These are phyloP conservation scores for Wickerhamomyces xylosicus DNA, from an alignment of 805 yeast genomes.

Conservation along the genomic window DNA sequence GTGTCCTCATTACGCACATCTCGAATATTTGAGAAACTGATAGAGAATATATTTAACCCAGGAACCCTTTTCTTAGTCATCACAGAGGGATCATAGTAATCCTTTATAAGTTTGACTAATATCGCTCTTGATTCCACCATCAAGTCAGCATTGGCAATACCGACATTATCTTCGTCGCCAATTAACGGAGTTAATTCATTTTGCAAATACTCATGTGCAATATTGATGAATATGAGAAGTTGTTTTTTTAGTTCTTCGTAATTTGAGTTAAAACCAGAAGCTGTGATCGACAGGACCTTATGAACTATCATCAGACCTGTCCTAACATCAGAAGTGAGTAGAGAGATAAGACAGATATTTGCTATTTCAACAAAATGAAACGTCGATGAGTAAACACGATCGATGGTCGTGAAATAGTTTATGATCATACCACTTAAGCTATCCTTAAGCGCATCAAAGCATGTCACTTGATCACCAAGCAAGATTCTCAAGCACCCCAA, in stretches of 20 bases:
- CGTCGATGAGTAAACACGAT: conserved; percentile 21
- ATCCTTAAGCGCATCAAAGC: not conserved
- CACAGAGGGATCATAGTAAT: too few relatives aligned
- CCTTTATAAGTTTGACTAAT: too few relatives aligned
- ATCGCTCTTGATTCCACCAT: too few relatives aligned
- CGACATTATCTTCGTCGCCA: too few relatives aligned
- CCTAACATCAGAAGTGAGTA: conserved; percentile 29
- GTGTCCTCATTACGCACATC: too few relatives aligned
- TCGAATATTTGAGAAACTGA: too few relatives aligned
- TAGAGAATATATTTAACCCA: too few relatives aligned
- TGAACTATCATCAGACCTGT: conserved; percentile 28
- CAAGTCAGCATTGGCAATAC: too few relatives aligned
- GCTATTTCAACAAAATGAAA: conserved; percentile 30
- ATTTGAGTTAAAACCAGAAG: conserved; percentile 28
- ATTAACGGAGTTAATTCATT: too few relatives aligned
- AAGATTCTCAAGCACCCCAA: not conserved
- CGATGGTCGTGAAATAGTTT: conserved; percentile 13
- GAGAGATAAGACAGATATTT: conserved; percentile 33
- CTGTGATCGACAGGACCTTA: conserved; percentile 27
- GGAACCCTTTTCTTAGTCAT: too few relatives aligned
- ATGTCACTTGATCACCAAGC: not conserved
- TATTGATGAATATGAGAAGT: conserved; percentile 32
- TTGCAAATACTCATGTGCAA: conserved; percentile 31
- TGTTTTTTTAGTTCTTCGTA: conserved; percentile 33
- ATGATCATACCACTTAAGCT: conserved; percentile 5